phyloP scores from a whole-genome alignment of 2,329 filamentous ascomycete genomes.

The Xylaria sp. region DNA sequence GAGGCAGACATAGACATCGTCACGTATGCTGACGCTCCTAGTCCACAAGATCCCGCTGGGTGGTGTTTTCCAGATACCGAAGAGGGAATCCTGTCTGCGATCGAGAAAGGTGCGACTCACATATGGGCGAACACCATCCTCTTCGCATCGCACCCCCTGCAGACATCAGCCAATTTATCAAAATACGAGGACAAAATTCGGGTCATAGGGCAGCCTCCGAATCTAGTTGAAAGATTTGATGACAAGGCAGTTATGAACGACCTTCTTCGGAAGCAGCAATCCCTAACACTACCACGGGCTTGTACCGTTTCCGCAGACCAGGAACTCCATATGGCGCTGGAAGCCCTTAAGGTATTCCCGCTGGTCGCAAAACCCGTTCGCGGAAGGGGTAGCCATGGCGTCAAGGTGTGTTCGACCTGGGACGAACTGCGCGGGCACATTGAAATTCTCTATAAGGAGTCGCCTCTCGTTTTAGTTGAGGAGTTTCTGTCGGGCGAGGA shows the following conservation, averaged over 20 bases:
- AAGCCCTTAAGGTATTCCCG: conserved; percentile 37
- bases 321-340: not conserved
- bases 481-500: conserved; percentile 55
- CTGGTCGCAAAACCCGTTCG: conserved; percentile 55
- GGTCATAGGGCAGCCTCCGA: conserved; percentile 52
- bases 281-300: conserved; percentile 48
- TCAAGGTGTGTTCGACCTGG: conserved; percentile 50
- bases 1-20: conserved; percentile 41
- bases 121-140: conserved; percentile 59
- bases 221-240: conserved; percentile 53
- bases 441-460: conserved; percentile 43
- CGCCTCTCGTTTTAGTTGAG: conserved; percentile 50
- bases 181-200: conserved; percentile 40
- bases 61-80: conserved; percentile 54
- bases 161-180: conserved; percentile 45
- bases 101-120: conserved; percentile 49
- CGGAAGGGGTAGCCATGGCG: conserved; percentile 55
- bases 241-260: conserved; percentile 57
- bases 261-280: conserved; percentile 44
- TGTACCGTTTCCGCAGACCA: conserved; percentile 34
- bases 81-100: conserved; percentile 47
- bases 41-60: conserved; percentile 39
- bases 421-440: conserved; percentile 45
- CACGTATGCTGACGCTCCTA: conserved; percentile 39
- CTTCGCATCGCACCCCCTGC: conserved; percentile 54